phyloP scores from a whole-genome alignment of 2,329 filamentous ascomycete genomes.

The Clonostachys rhizophaga region DNA sequence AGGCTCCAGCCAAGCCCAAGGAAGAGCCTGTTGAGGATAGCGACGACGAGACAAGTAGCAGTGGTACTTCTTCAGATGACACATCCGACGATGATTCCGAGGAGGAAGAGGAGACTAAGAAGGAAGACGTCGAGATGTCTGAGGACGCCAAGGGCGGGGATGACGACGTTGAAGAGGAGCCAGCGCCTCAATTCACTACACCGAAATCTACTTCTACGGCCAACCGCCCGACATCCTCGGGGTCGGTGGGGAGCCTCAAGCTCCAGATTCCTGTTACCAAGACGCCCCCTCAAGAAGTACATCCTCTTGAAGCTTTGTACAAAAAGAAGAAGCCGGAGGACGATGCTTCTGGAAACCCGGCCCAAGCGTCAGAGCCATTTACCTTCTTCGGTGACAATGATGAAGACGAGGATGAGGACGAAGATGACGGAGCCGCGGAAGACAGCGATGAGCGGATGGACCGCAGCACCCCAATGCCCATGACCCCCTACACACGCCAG shows the following conservation, averaged over 20 bases:
- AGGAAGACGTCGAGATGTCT: conserved; percentile 6
- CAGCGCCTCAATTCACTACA: conserved; percentile 2
- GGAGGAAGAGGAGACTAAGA: conserved; percentile 9
- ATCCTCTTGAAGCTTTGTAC: conserved; percentile 90
- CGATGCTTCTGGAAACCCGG: conserved; percentile 18
- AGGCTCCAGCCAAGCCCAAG: conserved; percentile 12
- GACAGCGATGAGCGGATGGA: conserved; percentile 2
- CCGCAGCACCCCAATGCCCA: conserved; percentile 43
- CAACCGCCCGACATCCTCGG: conserved; percentile 41
- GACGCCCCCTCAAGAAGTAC: conserved; percentile 49
- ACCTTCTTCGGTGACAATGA: conserved; percentile 68
- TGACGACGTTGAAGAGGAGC: conserved; percentile 6
- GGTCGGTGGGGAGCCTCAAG: conserved; percentile 43
- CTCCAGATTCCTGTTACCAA: conserved; percentile 48
- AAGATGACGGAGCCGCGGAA: conserved; percentile 14
- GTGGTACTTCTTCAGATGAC: conserved; percentile 26
- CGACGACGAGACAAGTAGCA: conserved; percentile 31
- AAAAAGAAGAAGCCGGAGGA: conserved; percentile 58
- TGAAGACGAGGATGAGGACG: conserved; percentile 37
- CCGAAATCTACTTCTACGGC: conserved; percentile 15
- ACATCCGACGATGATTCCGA: conserved; percentile 23
- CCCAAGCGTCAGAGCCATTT: conserved; percentile 55
- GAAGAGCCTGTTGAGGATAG: conserved; percentile 6
- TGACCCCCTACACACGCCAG: conserved; percentile 78
- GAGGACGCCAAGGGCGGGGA: conserved; percentile 5